These are phyloP conservation scores for Colletotrichum orchidophilum DNA, from an alignment of 2,329 filamentous ascomycete species.

Conservation along the genomic window DNA sequence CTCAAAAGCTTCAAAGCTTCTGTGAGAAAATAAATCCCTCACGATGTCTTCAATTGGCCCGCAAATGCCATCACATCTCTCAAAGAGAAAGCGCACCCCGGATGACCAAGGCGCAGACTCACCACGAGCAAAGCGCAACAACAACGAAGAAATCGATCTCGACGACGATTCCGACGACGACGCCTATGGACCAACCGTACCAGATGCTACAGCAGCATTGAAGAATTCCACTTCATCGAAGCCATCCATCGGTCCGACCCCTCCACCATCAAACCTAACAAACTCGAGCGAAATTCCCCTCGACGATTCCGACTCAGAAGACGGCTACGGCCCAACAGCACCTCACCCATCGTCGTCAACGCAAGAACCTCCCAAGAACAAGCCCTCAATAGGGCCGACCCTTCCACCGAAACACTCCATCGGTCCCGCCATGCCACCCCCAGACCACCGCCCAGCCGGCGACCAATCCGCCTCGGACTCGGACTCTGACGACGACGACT, in stretches of 20 bases:
- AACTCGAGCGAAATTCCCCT: constrained; percentile 55
- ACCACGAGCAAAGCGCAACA: constrained; percentile 64
- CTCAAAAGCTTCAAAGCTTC: background rate
- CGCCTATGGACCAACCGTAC: constrained; percentile 51
- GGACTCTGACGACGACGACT: constrained; percentile 61
- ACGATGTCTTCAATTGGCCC: constrained; percentile 77
- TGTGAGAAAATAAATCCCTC: constrained; percentile 36
- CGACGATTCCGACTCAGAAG: constrained; percentile 45
- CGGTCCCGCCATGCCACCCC: constrained; percentile 55
- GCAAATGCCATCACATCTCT: constrained; percentile 72
- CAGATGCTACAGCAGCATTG: constrained; percentile 29
- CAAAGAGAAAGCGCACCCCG: constrained; percentile 68
- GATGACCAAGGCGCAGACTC: constrained; percentile 51
- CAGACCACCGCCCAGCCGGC: constrained; percentile 44
- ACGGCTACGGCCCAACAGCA: constrained; percentile 42
- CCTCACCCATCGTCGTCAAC: constrained; percentile 33
- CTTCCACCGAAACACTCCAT: constrained; percentile 45
- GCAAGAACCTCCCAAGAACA: constrained; percentile 27
- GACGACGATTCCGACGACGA: constrained; percentile 53
- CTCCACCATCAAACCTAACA: constrained; percentile 36
- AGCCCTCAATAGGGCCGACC: constrained; percentile 40
- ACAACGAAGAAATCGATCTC: constrained; percentile 59
- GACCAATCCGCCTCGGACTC: constrained; percentile 42
- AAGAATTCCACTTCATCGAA: background rate
- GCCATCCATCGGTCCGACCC: constrained; percentile 39